A percentile compares a stretch with the other conserved stretches of the same genome.
Evolutionary conservation across 169 alveolate genomes (phyloP).

Genomic region (Toxoplasma gondii): DNA sequence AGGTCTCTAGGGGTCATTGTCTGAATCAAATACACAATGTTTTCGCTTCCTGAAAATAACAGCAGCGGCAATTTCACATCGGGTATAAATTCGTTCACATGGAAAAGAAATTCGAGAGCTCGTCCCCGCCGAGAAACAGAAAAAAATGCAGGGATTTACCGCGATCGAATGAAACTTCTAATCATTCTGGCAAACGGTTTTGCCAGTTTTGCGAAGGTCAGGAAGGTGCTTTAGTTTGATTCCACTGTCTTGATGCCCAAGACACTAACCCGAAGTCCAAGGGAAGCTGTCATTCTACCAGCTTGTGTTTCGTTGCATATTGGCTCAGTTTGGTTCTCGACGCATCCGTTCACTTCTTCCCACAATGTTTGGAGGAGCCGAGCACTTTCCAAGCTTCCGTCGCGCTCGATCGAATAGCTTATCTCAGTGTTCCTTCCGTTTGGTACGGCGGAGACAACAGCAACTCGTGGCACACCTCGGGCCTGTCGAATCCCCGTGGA

Average conservation of each 20-base stretch:
- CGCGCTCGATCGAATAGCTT: conserved; percentile 4
- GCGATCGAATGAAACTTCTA: too few species aligned
- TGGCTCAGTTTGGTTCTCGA: neutral
- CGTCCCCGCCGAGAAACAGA: too few species aligned
- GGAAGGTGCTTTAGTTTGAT: neutral
- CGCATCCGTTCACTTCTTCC: conserved; percentile 10
- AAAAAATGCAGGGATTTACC: too few species aligned
- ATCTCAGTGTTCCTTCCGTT: conserved; percentile 24
- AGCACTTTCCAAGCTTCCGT: conserved; percentile 9
- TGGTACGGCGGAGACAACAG: conserved; percentile 7
- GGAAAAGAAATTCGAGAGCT: too few species aligned
- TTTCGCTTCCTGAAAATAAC: too few species aligned
- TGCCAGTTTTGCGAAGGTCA: too few species aligned
- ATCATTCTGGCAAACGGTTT: too few species aligned
- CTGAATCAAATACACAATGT: too few species aligned
- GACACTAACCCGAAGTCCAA: conserved; percentile 22
- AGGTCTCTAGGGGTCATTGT: too few species aligned
- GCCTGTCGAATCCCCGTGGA: neutral
- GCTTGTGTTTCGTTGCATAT: conserved; percentile 31
- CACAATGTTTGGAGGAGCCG: neutral
- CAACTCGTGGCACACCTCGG: neutral
- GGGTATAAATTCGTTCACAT: too few species aligned
- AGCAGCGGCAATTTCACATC: too few species aligned
- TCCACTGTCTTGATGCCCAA: neutral
- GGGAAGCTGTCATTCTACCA: conserved; percentile 10